Evolutionary conservation across 129 eudicot species (phyloP).

Genomic region (Solidago caesia): DNA sequence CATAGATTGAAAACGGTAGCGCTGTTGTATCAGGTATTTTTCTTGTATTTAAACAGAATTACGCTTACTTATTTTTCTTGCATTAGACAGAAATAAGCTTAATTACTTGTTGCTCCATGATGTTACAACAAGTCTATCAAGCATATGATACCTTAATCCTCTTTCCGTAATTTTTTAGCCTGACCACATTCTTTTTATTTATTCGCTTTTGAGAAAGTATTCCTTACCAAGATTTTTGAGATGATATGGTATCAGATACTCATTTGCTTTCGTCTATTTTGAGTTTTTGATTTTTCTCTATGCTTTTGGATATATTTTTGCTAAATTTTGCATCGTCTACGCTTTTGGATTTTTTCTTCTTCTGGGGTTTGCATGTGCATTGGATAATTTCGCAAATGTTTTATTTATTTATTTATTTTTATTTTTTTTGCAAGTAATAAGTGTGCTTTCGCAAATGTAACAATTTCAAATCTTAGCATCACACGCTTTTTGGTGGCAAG

Average conservation of each 20-base stretch:
- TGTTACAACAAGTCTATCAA: conserved; percentile 15
- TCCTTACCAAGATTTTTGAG: conserved; percentile 13
- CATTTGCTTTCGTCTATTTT: not conserved
- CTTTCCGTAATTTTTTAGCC: not conserved
- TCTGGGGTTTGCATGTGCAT: not conserved
- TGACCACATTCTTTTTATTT: conserved; percentile 14
- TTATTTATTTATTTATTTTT: not conserved
- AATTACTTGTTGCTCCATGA: not conserved
- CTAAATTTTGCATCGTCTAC: not conserved
- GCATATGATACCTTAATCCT: conserved; percentile 15
- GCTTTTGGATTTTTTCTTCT: not conserved
- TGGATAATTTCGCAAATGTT: not conserved
- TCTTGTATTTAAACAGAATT: not conserved
- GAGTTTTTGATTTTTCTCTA: not conserved
- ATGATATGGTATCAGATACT: conserved; percentile 19
- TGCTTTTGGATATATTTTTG: not conserved
- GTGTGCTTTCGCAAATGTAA: not conserved
- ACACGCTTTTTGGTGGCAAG: not conserved
- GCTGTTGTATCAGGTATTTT: not conserved
- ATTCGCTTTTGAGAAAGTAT: conserved; percentile 16
- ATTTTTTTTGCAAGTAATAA: not conserved
- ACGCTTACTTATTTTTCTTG: no score
- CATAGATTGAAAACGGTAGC: not conserved
- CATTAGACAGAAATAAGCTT: not conserved
- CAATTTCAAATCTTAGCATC: conserved; percentile 1